phyloP scores from a whole-genome alignment of 2,329 filamentous ascomycete genomes.

The Aphanoascus verrucosus region DNA sequence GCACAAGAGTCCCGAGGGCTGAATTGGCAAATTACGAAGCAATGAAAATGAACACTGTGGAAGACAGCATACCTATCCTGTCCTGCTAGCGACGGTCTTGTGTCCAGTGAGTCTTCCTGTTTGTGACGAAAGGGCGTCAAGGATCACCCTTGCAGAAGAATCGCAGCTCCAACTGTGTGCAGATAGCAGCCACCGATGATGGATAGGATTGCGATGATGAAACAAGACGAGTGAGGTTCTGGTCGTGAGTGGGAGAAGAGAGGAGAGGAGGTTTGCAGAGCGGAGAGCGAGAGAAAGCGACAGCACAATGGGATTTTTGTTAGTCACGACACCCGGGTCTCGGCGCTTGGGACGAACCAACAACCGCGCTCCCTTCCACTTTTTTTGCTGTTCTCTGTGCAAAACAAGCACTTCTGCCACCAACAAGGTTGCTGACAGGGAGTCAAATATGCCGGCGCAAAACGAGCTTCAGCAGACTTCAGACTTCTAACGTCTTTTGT shows the following conservation, averaged over 20 bases:
- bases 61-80: background rate
- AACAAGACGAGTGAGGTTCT: too few species aligned
- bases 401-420: conserved; percentile 7
- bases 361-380: background rate
- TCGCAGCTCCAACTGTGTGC: too few species aligned
- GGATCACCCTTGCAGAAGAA: too few species aligned
- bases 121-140: too few species aligned
- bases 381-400: background rate
- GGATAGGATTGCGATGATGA: too few species aligned
- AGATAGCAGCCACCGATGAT: too few species aligned
- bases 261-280: background rate
- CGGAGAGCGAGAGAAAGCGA: background rate
- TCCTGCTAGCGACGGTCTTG: background rate
- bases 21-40: background rate
- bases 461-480: too few species aligned
- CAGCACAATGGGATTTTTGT: background rate
- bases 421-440: conserved; percentile 1
- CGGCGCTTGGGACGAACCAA: background rate
- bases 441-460: too few species aligned
- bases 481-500: too few species aligned
- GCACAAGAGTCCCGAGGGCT: background rate
- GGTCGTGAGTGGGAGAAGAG: background rate
- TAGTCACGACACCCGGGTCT: conserved; percentile 4
- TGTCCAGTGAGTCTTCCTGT: too few species aligned
- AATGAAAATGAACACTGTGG: too few species aligned